Conservation (phyloP, 2,329 filamentous ascomycete species). For the Fonsecaea erecta region DNA sequence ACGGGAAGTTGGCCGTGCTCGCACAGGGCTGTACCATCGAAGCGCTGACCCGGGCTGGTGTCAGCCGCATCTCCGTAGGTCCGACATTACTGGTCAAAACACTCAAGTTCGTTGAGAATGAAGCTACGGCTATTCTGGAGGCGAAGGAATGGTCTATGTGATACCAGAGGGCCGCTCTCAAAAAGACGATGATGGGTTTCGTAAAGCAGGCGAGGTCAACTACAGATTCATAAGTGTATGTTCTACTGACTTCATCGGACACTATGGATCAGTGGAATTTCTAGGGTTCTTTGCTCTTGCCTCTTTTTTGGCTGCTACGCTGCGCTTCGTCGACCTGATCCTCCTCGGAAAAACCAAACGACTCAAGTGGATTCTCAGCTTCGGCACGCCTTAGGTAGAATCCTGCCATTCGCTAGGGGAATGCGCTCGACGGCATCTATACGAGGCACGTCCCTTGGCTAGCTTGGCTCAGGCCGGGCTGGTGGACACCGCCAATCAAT, state of each 20-base stretch:
- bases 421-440: not conserved
- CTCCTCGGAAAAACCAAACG: not conserved
- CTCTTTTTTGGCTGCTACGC: not conserved
- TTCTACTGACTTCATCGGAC: not conserved
- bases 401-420: not conserved
- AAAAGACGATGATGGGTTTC: not conserved
- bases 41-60: slow-evolving; percentile 55
- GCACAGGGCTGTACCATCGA: slow-evolving; percentile 20
- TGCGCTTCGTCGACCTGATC: not conserved
- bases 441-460: not conserved
- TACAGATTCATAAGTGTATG: not conserved
- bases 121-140: not conserved
- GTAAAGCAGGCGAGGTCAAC: not conserved
- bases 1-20: slow-evolving; percentile 50
- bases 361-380: not conserved
- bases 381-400: not conserved
- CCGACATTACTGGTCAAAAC: slow-evolving; percentile 42
- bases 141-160: slow-evolving; percentile 1
- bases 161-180: not conserved
- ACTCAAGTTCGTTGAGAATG: slow-evolving; percentile 1
- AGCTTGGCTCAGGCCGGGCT: not conserved
- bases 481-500: not conserved
- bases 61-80: slow-evolving; percentile 61
- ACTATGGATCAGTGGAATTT: not conserved
- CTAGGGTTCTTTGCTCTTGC: not conserved